A percentile compares a stretch with the other conserved stretches of the same genome.
These are phyloP conservation scores for Nitzschia palea DNA, from an alignment of 108 stramenopile genomes.

Conservation along the genomic window DNA sequence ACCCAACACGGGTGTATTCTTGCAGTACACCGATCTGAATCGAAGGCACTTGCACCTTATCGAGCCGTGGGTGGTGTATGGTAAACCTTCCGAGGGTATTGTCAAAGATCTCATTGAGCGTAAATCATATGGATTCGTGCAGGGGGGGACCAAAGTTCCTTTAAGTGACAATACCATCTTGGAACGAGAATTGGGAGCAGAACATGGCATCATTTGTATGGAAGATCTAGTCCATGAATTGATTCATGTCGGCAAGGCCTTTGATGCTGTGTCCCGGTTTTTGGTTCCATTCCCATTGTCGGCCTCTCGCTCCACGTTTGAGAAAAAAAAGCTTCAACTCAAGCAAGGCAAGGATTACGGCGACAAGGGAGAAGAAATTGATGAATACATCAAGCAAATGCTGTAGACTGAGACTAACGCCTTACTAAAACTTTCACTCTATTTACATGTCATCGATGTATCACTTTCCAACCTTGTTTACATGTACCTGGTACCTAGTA, in stretches of 20 bases:
- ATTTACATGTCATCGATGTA: not conserved
- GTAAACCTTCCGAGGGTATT: slow-evolving; percentile 61
- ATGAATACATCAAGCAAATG: slow-evolving; percentile 82
- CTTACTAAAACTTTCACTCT: no score
- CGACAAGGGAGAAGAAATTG: slow-evolving; percentile 82
- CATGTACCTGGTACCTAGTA: not conserved
- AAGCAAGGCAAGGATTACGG: slow-evolving; percentile 86
- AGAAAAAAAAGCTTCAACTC: slow-evolving; percentile 61
- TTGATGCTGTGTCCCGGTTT: slow-evolving; percentile 51
- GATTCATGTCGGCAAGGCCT: slow-evolving; percentile 36
- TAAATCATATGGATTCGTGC: slow-evolving; percentile 63
- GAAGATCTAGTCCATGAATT: slow-evolving; percentile 88
- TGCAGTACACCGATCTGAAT: slow-evolving; percentile 57
- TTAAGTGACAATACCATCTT: slow-evolving; percentile 83
- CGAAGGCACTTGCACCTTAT: slow-evolving; percentile 75
- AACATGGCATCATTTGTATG: slow-evolving; percentile 80
- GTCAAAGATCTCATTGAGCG: slow-evolving; percentile 76
- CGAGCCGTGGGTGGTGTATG: slow-evolving; percentile 85
- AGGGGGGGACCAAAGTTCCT: slow-evolving; percentile 68
- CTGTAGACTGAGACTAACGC: slow-evolving; percentile 65
- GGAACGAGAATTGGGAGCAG: slow-evolving; percentile 69
- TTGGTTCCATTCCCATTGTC: slow-evolving; percentile 80
- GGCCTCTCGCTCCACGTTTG: slow-evolving; percentile 72
- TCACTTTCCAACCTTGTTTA: not conserved
- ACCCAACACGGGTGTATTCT: slow-evolving; percentile 74